A percentile compares a stretch with the other conserved stretches of the same genome.
Conservation (phyloP, 2,329 filamentous ascomycete genomes). For the Westerdykella sp. region DNA sequence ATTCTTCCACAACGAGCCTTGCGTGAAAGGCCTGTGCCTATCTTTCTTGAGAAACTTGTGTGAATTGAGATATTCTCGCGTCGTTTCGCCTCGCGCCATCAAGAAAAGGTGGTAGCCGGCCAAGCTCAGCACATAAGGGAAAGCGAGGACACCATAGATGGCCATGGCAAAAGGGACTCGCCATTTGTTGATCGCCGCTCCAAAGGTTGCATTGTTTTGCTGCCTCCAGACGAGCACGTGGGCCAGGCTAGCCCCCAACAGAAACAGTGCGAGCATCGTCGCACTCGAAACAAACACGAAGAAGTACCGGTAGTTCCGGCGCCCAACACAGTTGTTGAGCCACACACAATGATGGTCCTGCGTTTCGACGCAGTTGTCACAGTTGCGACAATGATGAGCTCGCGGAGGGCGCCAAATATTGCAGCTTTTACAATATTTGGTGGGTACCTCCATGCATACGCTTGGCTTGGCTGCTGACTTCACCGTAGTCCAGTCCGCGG, state of each 20-base stretch:
- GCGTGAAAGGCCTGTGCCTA: conserved; percentile 83
- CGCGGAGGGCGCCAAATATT: conserved; percentile 95
- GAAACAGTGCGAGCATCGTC: conserved; percentile 69
- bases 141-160: conserved; percentile 69
- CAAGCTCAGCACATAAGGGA: conserved; percentile 75
- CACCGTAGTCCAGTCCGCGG: conserved; percentile 90
- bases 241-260: conserved; percentile 70
- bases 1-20: conserved; percentile 68
- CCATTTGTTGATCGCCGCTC: conserved; percentile 61
- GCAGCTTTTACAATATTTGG: conserved; percentile 97
- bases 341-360: conserved; percentile 98
- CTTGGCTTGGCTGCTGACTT: conserved; percentile 67
- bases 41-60: conserved; percentile 93
- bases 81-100: conserved; percentile 86
- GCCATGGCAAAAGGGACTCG: conserved; percentile 82
- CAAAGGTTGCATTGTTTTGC: conserved; percentile 60
- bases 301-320: conserved; percentile 97
- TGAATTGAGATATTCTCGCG: conserved; percentile 89
- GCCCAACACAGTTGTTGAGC: conserved; percentile 97
- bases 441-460: conserved; percentile 93
- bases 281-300: conserved; percentile 80
- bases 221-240: conserved; percentile 71
- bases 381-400: conserved; percentile 91
- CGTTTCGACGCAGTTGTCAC: conserved; percentile 95
- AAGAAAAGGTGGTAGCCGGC: conserved; percentile 88